Evolutionary conservation across 306 rosid genomes (phyloP).

Genomic region (Biancaea sappan): DNA sequence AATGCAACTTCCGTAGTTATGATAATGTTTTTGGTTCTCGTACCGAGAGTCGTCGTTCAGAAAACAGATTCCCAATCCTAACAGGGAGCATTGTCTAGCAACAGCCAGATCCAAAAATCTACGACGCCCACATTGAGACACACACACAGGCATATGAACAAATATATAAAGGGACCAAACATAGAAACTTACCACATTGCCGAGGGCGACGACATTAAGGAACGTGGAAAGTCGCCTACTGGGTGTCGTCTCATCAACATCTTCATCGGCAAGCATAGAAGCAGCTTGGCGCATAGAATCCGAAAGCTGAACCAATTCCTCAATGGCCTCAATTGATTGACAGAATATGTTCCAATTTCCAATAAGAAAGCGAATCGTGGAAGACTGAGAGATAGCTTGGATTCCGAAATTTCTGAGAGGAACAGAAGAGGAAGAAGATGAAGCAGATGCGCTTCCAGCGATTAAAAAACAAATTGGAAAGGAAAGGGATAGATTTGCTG

Average conservation of each 20-base stretch:
- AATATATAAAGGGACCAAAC: not conserved
- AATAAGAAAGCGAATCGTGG: not conserved
- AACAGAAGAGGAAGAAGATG: not conserved
- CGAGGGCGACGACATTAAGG: slow-evolving; percentile 83
- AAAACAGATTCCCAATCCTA: not conserved
- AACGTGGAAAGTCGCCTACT: slow-evolving; percentile 79
- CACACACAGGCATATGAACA: not conserved
- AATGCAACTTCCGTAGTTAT: not conserved
- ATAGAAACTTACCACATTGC: slow-evolving; percentile 78
- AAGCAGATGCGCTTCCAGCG: not conserved
- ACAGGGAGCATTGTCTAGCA: not conserved
- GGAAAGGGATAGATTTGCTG: not conserved
- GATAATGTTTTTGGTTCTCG: not conserved
- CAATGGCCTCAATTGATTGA: slow-evolving; percentile 78
- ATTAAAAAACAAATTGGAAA: not conserved
- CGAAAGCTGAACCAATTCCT: slow-evolving; percentile 76
- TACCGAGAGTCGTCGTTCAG: not conserved
- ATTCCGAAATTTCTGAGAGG: not conserved
- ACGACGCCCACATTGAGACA: not conserved
- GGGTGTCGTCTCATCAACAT: slow-evolving; percentile 57
- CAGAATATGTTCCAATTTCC: not conserved
- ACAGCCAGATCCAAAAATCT: slow-evolving; percentile 8
- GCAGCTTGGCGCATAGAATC: slow-evolving; percentile 91
- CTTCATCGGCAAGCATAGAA: slow-evolving; percentile 90
- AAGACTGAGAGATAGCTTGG: not conserved